Evolutionary conservation across 2,329 filamentous ascomycete genomes (phyloP), one percentile per base, ranked within the genome.

Genomic region (Ascochyta clinopodiicola): DNA sequence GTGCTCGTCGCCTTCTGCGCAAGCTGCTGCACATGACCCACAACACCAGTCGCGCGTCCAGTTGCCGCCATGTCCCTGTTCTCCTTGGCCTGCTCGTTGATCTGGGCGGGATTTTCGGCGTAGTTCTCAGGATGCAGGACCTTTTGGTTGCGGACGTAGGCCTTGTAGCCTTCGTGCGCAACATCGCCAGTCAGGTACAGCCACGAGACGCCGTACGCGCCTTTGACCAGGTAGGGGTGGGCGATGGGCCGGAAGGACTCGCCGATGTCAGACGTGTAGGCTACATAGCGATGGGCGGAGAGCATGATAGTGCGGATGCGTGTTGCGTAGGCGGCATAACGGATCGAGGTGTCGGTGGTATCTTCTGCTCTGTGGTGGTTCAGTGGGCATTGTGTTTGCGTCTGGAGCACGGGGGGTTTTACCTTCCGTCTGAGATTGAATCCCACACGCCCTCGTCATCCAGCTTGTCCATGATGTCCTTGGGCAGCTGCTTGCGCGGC

Each of bases 221-320:
- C 81, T 56, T 88, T 86, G 10, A 99, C 89, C 3, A 96, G 78
- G 68, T 83, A 87, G 0, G 92, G 94, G 72, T 97, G 93, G 4
- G 94, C 93, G 35, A 99, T 84, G 0, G 95, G 95, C 2, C 95
- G 87, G 78, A 99, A 99, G 0, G 91, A 96, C 77, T 99, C 95
- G 73, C 95, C 95, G 61, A 99, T 94, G 70, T 98, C 94, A 19
- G 89, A 93, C 0, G 95, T 98, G 75, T 99, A 99, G 52, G 95
- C 95, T 44, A 99, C 92, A 71, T 99, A 99, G 69, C 95, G 88
- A 71, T 98, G 95, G 4, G 93, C 93, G 15, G 90, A 92, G 65
- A 93, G 81, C 69, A 99, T 86, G 63, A 98, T 90, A 7, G 93
- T 96, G 59, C 91, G 88, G 60, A 95, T 80, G 44, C 95, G 88